A percentile compares a stretch with the other conserved stretches of the same genome.
phyloP scores from a whole-genome alignment of 1,284 basidiomycete species.

The Agroathelia rolfsii region DNA sequence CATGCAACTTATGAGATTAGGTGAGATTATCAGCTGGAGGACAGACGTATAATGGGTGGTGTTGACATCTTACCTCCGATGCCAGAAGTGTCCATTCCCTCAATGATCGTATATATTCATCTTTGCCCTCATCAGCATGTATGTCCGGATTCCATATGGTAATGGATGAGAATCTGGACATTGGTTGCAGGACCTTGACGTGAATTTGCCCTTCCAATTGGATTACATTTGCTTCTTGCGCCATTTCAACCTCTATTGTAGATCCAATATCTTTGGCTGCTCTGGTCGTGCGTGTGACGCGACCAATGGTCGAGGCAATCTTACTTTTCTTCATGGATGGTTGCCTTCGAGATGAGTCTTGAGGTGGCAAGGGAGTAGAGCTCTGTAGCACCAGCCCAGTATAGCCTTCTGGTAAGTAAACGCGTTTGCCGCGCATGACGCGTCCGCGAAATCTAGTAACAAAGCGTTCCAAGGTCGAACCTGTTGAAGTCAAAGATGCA shows the following conservation, averaged over 20 bases:
- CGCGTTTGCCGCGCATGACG: constrained; percentile 51
- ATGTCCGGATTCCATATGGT: constrained; percentile 67
- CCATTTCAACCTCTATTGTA: constrained; percentile 11
- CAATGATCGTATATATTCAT: constrained; percentile 59
- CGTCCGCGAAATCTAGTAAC: constrained; percentile 65
- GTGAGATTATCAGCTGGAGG: too few species aligned
- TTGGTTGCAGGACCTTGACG: constrained; percentile 28
- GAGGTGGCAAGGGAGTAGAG: too few species aligned
- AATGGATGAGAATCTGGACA: constrained; percentile 48
- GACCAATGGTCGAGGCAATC: too few species aligned
- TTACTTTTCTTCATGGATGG: too few species aligned
- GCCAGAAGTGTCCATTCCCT: constrained; percentile 57
- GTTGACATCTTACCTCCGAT: too few species aligned
- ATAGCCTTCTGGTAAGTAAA: constrained; percentile 58
- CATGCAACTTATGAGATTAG: too few species aligned
- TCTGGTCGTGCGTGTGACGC: too few species aligned
- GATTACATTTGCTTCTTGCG: constrained; percentile 11
- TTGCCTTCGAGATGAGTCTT: too few species aligned
- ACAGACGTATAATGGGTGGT: too few species aligned
- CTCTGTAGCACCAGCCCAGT: constrained; percentile 53
- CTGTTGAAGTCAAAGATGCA: constrained; percentile 6
- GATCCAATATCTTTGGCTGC: constrained; percentile 16
- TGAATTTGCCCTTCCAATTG: constrained; percentile 12
- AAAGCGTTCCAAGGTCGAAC: constrained; percentile 30
- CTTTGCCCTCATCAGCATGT: constrained; percentile 51